phyloP scores from a whole-genome alignment of 2,329 filamentous ascomycete genomes.

The Trichocomaceae sp. region DNA sequence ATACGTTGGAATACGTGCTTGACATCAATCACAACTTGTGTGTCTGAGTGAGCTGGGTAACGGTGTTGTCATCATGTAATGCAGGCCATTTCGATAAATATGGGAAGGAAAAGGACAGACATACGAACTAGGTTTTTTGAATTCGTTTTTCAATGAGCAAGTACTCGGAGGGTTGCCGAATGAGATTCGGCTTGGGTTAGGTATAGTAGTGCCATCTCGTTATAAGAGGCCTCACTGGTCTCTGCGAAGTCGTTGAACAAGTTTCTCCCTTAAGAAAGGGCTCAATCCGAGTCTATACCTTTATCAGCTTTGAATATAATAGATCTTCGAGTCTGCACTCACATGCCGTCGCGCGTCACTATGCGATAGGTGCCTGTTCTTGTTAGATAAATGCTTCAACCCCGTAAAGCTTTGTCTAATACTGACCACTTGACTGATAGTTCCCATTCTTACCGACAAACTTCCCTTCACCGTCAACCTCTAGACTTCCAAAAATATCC shows the following conservation, averaged over 20 bases:
- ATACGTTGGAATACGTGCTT: constrained; percentile 13
- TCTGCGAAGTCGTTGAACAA: constrained; percentile 43
- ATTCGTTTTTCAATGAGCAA: not conserved
- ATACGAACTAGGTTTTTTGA: not conserved
- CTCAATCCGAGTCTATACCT: constrained; percentile 40
- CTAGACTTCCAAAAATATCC: constrained; percentile 60
- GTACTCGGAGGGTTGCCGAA: not conserved
- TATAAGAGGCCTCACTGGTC: constrained; percentile 18
- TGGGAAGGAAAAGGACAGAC: not conserved
- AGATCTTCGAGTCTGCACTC: constrained; percentile 23
- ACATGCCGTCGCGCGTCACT: constrained; percentile 55
- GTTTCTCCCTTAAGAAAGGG: constrained; percentile 44
- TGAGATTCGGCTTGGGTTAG: not conserved
- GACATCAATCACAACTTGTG: constrained; percentile 15
- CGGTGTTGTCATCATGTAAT: constrained; percentile 14
- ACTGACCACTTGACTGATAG: constrained; percentile 53
- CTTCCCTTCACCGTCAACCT: constrained; percentile 53
- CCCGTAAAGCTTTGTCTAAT: not conserved
- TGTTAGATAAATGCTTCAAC: constrained; percentile 3
- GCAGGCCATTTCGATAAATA: not conserved
- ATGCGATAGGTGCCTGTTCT: constrained; percentile 51
- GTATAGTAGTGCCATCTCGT: constrained; percentile 5
- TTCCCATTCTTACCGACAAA: constrained; percentile 52
- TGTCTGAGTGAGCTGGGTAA: constrained; percentile 16
- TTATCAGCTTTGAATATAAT: constrained; percentile 18